Conservation (phyloP, 2,329 filamentous ascomycete species). For the Apiospora koreana region DNA sequence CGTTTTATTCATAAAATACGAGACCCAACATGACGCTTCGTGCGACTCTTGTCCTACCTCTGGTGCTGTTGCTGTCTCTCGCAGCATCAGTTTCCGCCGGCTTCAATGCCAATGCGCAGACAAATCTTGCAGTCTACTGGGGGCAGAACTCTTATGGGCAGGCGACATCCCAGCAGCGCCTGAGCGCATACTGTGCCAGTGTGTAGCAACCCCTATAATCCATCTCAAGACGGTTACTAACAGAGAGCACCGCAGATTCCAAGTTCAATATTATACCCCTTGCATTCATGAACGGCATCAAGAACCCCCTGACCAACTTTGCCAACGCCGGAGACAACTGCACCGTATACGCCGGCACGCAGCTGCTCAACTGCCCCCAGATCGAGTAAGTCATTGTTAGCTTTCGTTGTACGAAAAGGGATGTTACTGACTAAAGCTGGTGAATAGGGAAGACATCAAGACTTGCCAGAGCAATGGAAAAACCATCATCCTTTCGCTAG, state of each 20-base stretch:
- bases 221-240: not conserved
- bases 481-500: constrained; percentile 72
- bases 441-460: constrained; percentile 48
- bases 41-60: not conserved
- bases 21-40: not conserved
- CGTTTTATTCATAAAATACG: not conserved
- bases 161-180: constrained; percentile 51
- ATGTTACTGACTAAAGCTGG: not conserved
- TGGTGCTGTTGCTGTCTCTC: constrained; percentile 20
- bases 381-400: constrained; percentile 55
- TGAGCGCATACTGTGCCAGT: constrained; percentile 62
- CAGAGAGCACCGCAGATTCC: constrained; percentile 36
- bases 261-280: constrained; percentile 61
- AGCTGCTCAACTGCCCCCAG: constrained; percentile 61
- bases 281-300: constrained; percentile 62
- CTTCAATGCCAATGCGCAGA: constrained; percentile 45
- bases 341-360: constrained; percentile 57
- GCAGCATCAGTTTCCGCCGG: constrained; percentile 37
- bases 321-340: constrained; percentile 65
- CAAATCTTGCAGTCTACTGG: constrained; percentile 69
- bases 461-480: constrained; percentile 68
- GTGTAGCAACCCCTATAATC: constrained; percentile 27
- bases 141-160: constrained; percentile 65
- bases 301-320: constrained; percentile 60
- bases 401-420: constrained; percentile 8